Evolutionary conservation across 192 early-diverging fungal species (phyloP).

Genomic region (Dispira simplex): DNA sequence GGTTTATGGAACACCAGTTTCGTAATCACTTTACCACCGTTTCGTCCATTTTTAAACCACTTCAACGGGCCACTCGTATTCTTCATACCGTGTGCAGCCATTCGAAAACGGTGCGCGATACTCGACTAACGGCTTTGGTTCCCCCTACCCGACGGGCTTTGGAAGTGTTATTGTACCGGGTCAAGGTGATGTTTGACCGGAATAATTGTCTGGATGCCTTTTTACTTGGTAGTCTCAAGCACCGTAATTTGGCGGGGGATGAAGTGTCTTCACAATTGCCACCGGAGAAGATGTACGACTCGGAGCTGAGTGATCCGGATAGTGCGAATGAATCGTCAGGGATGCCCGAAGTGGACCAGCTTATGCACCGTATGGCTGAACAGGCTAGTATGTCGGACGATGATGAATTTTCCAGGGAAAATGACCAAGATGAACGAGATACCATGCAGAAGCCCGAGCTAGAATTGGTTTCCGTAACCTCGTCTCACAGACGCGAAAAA

Average conservation of each 20-base stretch:
- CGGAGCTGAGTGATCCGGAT: background rate
- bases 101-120: conserved; percentile 53
- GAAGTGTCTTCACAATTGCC: conserved; percentile 53
- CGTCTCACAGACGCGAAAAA: no score
- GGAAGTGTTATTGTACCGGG: conserved; percentile 58
- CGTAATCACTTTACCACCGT: conserved; percentile 16
- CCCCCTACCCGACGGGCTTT: conserved; percentile 51
- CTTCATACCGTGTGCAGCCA: conserved; percentile 58
- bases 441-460: no score
- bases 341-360: background rate
- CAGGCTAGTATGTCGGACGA: no score
- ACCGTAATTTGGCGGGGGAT: conserved; percentile 49
- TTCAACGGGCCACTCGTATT: conserved; percentile 28
- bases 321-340: background rate
- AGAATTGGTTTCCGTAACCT: no score
- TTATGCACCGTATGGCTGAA: background rate
- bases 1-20: conserved; percentile 20
- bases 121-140: conserved; percentile 38
- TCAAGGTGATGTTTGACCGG: conserved; percentile 53
- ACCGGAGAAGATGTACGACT: background rate
- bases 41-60: conserved; percentile 15
- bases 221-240: conserved; percentile 43
- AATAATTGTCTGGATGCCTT: conserved; percentile 39
- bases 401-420: no score
- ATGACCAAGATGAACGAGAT: no score